Conservation (phyloP, 306 rosid species). For the Mimosa pudica region DNA sequence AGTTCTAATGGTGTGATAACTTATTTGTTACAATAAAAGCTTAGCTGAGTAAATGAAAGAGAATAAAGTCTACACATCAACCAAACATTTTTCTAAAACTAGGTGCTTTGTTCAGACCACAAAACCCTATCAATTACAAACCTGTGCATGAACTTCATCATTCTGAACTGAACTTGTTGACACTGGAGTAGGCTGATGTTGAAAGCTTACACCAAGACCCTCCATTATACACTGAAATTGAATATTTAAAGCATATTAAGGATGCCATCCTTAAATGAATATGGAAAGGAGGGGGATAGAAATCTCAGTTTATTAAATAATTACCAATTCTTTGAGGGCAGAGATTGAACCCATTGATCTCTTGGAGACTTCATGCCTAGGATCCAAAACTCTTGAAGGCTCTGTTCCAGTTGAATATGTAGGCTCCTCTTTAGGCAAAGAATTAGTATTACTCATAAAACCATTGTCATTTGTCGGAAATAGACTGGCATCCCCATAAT, state of each 20-base stretch:
- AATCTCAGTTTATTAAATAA: slow-evolving; percentile 18
- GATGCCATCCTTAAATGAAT: slow-evolving; percentile 3
- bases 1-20: not conserved
- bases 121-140: slow-evolving; percentile 40
- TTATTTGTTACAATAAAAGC: not conserved
- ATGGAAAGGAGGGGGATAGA: not conserved
- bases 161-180: slow-evolving; percentile 58
- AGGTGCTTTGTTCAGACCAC: slow-evolving; percentile 29
- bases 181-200: slow-evolving; percentile 55
- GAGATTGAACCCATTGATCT: slow-evolving; percentile 53
- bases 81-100: slow-evolving; percentile 4
- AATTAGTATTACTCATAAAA: slow-evolving; percentile 44
- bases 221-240: slow-evolving; percentile 75
- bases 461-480: slow-evolving; percentile 65
- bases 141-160: slow-evolving; percentile 93
- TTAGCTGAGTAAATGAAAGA: not conserved
- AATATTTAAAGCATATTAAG: slow-evolving; percentile 30
- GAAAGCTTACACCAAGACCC: slow-evolving; percentile 74
- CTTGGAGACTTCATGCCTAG: slow-evolving; percentile 51
- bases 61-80: slow-evolving; percentile 12
- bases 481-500: slow-evolving; percentile 58
- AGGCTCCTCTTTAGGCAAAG: slow-evolving; percentile 55
- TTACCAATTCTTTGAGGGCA: slow-evolving; percentile 78
- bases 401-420: slow-evolving; percentile 48
- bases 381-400: slow-evolving; percentile 49